Evolutionary conservation across 1,284 basidiomycete species (phyloP).

Genomic region (Bjerkandera adusta): DNA sequence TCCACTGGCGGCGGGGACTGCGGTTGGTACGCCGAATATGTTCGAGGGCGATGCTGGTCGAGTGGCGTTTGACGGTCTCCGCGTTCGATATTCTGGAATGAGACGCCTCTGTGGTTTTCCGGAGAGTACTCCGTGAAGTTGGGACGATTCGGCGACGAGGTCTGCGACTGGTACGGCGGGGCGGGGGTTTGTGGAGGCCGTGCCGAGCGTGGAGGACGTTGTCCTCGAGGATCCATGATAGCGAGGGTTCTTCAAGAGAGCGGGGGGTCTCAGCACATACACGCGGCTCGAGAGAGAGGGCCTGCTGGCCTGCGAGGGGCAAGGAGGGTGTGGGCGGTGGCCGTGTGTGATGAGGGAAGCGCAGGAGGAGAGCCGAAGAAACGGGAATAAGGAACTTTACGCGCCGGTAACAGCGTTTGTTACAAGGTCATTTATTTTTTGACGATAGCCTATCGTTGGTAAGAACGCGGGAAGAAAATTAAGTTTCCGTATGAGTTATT

Average conservation of each 20-base stretch:
- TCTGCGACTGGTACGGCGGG: constrained; percentile 31
- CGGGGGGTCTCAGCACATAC: constrained; percentile 24
- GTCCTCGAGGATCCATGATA: constrained; percentile 34
- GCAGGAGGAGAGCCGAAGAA: too few species aligned
- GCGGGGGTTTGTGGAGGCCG: constrained; percentile 33
- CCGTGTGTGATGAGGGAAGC: constrained; percentile 17
- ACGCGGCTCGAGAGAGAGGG: constrained; percentile 19
- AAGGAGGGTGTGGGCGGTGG: constrained; percentile 12
- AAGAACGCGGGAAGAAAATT: too few species aligned
- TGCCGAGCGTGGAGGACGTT: constrained; percentile 39
- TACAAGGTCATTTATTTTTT: background rate
- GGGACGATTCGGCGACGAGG: constrained; percentile 18
- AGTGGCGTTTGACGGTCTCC: constrained; percentile 60
- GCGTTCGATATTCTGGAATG: constrained; percentile 65
- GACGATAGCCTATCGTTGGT: background rate
- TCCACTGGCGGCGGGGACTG: constrained; percentile 45
- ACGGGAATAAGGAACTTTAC: too few species aligned
- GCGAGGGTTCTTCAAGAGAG: constrained; percentile 19
- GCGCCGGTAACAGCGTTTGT: too few species aligned
- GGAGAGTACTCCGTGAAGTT: constrained; percentile 22
- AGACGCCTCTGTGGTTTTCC: constrained; percentile 45
- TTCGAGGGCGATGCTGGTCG: constrained; percentile 45
- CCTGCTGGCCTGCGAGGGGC: constrained; percentile 5
- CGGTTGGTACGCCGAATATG: constrained; percentile 54
- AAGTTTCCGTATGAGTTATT: too few species aligned